Base-by-base conservation (phyloP, 768 basidiomycete genomes). In the Galerina marginata region DNA sequence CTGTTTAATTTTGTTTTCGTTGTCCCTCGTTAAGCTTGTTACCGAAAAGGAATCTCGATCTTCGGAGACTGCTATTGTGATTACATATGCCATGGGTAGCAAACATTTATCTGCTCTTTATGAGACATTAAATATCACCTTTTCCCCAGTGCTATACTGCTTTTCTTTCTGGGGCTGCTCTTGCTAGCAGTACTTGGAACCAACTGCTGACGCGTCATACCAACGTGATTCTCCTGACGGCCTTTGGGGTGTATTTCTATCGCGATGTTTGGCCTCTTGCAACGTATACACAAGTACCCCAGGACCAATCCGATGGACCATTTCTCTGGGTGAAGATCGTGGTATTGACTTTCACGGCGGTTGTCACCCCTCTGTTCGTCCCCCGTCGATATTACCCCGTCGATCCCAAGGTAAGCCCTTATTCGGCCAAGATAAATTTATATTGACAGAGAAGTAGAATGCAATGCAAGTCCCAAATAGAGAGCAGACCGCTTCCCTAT, bases 181-280 rank as follows among this genome's bases (percentile, higher is more conserved):
- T 65, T 6, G n/a, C 47, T 11, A 37, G 16, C 25, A 39, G 9
- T n/a, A 54, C 46, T 54, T 68, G 76, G 51, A 74, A 75, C 42
- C 54, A 66, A 12, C 66, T 73, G 20, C 36, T 65, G 9, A 62
- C 67, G 3, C 58, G 62, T 10, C 74, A 78, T 57, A 63, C 69
- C 23, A 74, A 57, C 42, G 33, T 69, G 25, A 37, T 77, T 5
- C 68, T 77, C 2, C 39, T 78, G 38, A 77, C 60, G 56, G 74
- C 66, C 61, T 75, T 65, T 76, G 63, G 56, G 2, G 76, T 87
- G 3, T 89, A 83, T 68, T 65, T 73, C 16, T 84, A 85, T 66
- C 80, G 87, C 37, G 81, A 85, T 65, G 46, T 90, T 4, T 86
- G 79, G 74, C 88, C 89, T 4, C 69, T 89, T 3, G 76, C 79